phyloP scores from a whole-genome alignment of 2,329 filamentous ascomycete genomes.

The Chalara sp. region DNA sequence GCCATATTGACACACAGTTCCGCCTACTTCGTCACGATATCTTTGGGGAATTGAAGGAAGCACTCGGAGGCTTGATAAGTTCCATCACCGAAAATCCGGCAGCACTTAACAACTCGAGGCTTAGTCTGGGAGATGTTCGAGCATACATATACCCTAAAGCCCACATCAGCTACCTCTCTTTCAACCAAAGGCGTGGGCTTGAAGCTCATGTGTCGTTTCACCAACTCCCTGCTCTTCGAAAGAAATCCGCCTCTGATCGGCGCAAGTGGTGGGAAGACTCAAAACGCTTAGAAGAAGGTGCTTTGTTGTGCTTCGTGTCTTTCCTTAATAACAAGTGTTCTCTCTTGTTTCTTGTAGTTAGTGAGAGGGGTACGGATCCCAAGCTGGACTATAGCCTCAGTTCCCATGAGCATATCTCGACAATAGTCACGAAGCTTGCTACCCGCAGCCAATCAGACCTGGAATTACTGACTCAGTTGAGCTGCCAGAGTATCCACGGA shows the following conservation, averaged over 20 bases:
- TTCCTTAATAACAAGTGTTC: slow-evolving; percentile 4
- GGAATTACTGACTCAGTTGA: slow-evolving; percentile 10
- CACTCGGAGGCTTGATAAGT: slow-evolving; percentile 25
- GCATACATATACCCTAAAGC: slow-evolving; percentile 22
- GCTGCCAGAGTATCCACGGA: slow-evolving; percentile 5
- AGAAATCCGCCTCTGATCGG: slow-evolving; percentile 11
- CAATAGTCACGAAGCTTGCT: slow-evolving; percentile 19
- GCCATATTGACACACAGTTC: slow-evolving; percentile 24
- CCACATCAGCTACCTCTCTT: slow-evolving; percentile 8
- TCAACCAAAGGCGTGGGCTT: slow-evolving; percentile 30
- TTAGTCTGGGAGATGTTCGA: too few relatives aligned
- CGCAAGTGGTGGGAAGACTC: slow-evolving; percentile 17
- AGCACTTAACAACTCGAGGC: slow-evolving; percentile 10
- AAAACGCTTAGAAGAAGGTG: slow-evolving; percentile 15
- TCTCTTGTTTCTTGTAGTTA: slow-evolving; percentile 9
- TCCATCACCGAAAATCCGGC: slow-evolving; percentile 11
- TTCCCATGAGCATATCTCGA: slow-evolving; percentile 11
- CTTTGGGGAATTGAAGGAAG: slow-evolving; percentile 32
- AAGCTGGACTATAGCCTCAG: slow-evolving; percentile 8
- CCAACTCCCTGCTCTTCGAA: slow-evolving; percentile 29
- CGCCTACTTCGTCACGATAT: slow-evolving; percentile 37
- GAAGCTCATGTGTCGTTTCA: slow-evolving; percentile 37
- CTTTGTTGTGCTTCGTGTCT: slow-evolving; percentile 14
- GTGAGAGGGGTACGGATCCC: slow-evolving; percentile 15
- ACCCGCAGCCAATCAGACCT: slow-evolving; percentile 10